phyloP scores from a whole-genome alignment of 192 early-diverging fungal genomes.

The Globomyces pollinis-pini region DNA sequence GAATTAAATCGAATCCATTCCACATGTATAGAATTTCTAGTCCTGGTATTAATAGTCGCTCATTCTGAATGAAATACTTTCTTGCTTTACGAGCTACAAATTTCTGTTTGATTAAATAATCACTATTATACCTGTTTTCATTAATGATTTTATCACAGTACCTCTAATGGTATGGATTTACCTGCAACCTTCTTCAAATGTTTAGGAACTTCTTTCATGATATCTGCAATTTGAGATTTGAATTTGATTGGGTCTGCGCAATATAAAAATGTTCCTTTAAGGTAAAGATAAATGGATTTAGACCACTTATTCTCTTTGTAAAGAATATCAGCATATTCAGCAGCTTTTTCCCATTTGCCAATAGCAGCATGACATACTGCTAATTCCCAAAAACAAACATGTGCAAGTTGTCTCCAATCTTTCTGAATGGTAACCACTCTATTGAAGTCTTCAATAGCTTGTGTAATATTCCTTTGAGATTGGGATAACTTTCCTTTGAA shows the following conservation, averaged over 20 bases:
- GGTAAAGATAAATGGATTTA: slow-evolving; percentile 71
- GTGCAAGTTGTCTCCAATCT: slow-evolving; percentile 69
- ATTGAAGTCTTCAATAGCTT: slow-evolving; percentile 54
- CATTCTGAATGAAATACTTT: slow-evolving; percentile 61
- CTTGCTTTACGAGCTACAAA: slow-evolving; percentile 76
- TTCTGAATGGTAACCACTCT: slow-evolving; percentile 44
- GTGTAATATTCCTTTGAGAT: slow-evolving; percentile 43
- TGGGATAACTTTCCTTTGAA: slow-evolving; percentile 59
- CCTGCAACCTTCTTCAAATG: slow-evolving; percentile 74
- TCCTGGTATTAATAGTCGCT: slow-evolving; percentile 62
- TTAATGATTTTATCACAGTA: slow-evolving; percentile 19
- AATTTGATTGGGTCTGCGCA: slow-evolving; percentile 19
- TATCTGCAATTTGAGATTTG: slow-evolving; percentile 36
- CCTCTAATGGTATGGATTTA: slow-evolving; percentile 76
- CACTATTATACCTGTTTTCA: too few relatives aligned
- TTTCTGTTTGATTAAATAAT: slow-evolving; percentile 39
- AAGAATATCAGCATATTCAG: slow-evolving; percentile 53
- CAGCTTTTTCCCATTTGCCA: slow-evolving; percentile 51
- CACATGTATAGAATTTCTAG: slow-evolving; percentile 70
- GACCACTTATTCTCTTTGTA: slow-evolving; percentile 79
- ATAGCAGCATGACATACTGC: slow-evolving; percentile 58
- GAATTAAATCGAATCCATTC: slow-evolving; percentile 68
- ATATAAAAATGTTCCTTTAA: slow-evolving; percentile 57
- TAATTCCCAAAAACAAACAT: slow-evolving; percentile 79
- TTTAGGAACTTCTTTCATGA: slow-evolving; percentile 62